Evolutionary conservation across 2,329 filamentous ascomycete genomes (phyloP).

Genomic region (Nemania serpens): DNA sequence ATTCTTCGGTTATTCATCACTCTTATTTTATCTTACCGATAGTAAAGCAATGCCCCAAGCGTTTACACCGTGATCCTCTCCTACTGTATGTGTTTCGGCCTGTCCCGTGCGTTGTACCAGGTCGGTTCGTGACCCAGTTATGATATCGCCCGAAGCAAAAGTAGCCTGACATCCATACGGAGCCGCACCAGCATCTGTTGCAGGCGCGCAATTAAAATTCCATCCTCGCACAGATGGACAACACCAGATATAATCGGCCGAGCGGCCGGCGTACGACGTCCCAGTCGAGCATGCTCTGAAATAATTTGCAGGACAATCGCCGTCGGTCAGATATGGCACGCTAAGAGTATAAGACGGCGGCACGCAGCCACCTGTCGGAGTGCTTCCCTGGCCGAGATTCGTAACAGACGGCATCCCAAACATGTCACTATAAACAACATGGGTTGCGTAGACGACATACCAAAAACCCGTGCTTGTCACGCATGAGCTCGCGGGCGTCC

Average conservation of each 20-base stretch:
- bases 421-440: slow-evolving; percentile 11
- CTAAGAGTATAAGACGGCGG: slow-evolving; percentile 15
- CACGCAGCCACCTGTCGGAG: slow-evolving; percentile 14
- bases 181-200: background rate
- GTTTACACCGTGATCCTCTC: slow-evolving; percentile 2
- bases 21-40: slow-evolving; percentile 1
- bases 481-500: slow-evolving; percentile 9
- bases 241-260: slow-evolving; percentile 11
- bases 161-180: slow-evolving; percentile 17
- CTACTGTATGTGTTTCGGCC: slow-evolving; percentile 8
- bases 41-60: slow-evolving; percentile 22
- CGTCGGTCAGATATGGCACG: slow-evolving; percentile 13
- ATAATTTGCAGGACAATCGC: slow-evolving; percentile 6
- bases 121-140: slow-evolving; percentile 14
- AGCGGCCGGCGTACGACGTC: slow-evolving; percentile 5
- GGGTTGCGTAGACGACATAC: slow-evolving; percentile 11
- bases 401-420: slow-evolving; percentile 19
- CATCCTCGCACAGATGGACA: slow-evolving; percentile 3
- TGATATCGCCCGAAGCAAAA: slow-evolving; percentile 1
- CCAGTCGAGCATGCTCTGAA: slow-evolving; percentile 14
- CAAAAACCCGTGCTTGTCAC: slow-evolving; percentile 13
- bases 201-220: slow-evolving; percentile 14
- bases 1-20: background rate
- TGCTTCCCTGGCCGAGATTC: slow-evolving; percentile 5
- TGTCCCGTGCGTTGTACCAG: slow-evolving; percentile 5